These are phyloP conservation scores for Nymphaea thermarum DNA, from an alignment of 164 flowering plant species.

Conservation along the genomic window DNA sequence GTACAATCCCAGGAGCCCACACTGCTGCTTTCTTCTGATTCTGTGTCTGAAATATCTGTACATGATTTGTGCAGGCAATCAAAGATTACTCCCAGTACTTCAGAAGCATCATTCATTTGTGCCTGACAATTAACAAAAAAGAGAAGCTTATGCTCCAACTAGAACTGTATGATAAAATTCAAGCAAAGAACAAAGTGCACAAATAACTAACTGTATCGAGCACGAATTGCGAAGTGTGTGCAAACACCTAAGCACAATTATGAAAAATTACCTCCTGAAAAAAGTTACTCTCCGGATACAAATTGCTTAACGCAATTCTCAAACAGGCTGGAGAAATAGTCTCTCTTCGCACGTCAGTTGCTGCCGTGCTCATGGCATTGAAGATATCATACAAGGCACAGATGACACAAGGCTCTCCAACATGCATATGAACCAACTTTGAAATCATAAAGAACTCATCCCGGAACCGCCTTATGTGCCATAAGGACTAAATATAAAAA, in stretches of 20 bases:
- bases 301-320: slow-evolving; percentile 82
- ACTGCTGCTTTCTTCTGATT: slow-evolving; percentile 45
- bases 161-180: background rate
- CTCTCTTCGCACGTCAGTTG: slow-evolving; percentile 44
- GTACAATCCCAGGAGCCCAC: slow-evolving; percentile 77
- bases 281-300: slow-evolving; percentile 88
- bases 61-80: slow-evolving; percentile 80
- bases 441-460: slow-evolving; percentile 70
- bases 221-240: background rate
- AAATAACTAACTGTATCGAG: background rate
- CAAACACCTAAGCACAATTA: background rate
- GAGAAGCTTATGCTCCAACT: background rate
- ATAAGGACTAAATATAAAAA: slow-evolving; percentile 56
- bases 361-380: slow-evolving; percentile 48
- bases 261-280: slow-evolving; percentile 67
- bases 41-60: slow-evolving; percentile 41
- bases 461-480: slow-evolving; percentile 78
- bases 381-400: slow-evolving; percentile 86
- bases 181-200: background rate
- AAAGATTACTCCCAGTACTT: slow-evolving; percentile 85
- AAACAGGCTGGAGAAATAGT: slow-evolving; percentile 81
- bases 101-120: slow-evolving; percentile 99
- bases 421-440: slow-evolving; percentile 59
- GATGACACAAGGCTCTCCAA: slow-evolving; percentile 91
- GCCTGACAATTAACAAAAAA: slow-evolving; percentile 33